Evolutionary conservation across 2,329 filamentous ascomycete genomes (phyloP).

Genomic region (Sclerotinia trifoliorum): DNA sequence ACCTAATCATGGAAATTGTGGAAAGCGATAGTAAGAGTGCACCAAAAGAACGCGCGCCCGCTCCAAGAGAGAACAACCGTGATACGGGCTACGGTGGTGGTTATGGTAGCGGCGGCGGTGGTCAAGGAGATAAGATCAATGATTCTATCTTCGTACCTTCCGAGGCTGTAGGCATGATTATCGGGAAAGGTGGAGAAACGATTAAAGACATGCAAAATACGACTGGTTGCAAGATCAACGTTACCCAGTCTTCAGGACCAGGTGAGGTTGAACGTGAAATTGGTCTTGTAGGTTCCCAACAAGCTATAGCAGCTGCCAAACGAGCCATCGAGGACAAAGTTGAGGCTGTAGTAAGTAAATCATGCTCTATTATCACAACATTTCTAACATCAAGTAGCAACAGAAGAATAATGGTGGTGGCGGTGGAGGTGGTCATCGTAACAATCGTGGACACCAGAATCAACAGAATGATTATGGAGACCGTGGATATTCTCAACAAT

Average conservation of each 20-base stretch:
- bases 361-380: background rate
- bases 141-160: conserved; percentile 84
- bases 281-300: conserved; percentile 73
- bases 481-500: conserved; percentile 51
- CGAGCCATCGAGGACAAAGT: conserved; percentile 88
- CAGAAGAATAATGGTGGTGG: conserved; percentile 53
- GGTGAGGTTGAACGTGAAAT: conserved; percentile 82
- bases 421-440: conserved; percentile 47
- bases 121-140: conserved; percentile 66
- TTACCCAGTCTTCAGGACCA: conserved; percentile 75
- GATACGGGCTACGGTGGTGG: conserved; percentile 45
- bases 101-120: conserved; percentile 43
- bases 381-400: conserved; percentile 42
- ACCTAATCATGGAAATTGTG: conserved; percentile 89
- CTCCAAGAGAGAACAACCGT: conserved; percentile 48
- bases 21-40: conserved; percentile 74
- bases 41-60: conserved; percentile 39
- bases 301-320: conserved; percentile 79
- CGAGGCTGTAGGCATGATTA: conserved; percentile 94
- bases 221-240: conserved; percentile 93
- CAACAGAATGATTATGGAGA: conserved; percentile 54
- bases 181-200: conserved; percentile 89
- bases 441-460: conserved; percentile 45
- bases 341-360: conserved; percentile 71
- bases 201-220: conserved; percentile 90